Evolutionary conservation across 164 flowering plant genomes (phyloP), one percentile per base, ranked within the genome.

Genomic region (Liquidambar formosana): DNA sequence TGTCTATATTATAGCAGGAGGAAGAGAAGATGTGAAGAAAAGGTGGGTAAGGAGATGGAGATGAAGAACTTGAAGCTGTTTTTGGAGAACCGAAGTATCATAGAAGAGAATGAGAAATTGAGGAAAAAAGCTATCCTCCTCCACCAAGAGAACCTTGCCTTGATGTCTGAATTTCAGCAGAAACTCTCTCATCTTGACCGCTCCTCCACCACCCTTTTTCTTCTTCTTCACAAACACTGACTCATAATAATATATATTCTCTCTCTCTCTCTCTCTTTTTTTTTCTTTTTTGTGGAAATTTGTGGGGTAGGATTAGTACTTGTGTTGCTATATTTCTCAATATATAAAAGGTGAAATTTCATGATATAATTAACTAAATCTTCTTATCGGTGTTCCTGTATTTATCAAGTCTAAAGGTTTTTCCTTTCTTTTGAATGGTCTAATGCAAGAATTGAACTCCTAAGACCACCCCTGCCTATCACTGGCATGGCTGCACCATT

Each of bases 61-160:
- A 54, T 83, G 38, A 70, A 71, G 72, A 86, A 86, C 77, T 57
- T 79, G 78, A 79, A 81, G 82, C 81, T 86, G n/a, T 84, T 81
- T 70, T 52, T 84, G 78, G 74, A 81, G 68, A 86, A 86, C 81
- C 71, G 70, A 65, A 77, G 71, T 44, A 86, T 86, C 8, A 71
- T 80, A 16, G 83, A 83, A 70, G 85, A 85, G 78, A 86, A 86
- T 62, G 81, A 83, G 76, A 84, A 75, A 72, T 79, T 84, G 61
- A 81, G 83, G 71, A 78, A 70, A 67, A 81, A 62, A 68, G 87
- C 88, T 44, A 54, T 47, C 27, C 75, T 78, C 44, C 87, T 84
- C 5, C 79, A 69, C 69, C 81, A 81, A 68, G 87, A 86, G 71
- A 86, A 84, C 73, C 63, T 69, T 21, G 77, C 79, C 10, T 61